Percentiles rank a stretch among this genome's conserved stretches.
phyloP scores from a whole-genome alignment of 2,329 filamentous ascomycete species.

The Hypoxylon rubiginosum region DNA sequence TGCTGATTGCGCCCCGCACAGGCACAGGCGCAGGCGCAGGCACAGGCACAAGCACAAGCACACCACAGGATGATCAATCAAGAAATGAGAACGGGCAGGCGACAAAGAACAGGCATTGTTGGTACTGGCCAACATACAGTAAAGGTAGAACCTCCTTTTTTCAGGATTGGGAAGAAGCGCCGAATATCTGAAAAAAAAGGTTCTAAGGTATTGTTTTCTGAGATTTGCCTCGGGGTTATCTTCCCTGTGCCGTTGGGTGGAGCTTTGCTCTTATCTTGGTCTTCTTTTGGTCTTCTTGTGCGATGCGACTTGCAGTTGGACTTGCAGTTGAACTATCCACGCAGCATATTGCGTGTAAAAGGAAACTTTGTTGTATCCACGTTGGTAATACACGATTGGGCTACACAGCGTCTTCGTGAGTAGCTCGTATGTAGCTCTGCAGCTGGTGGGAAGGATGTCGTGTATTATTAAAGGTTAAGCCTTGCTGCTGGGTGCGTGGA shows the following conservation, averaged over 20 bases:
- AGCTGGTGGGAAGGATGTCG: slow-evolving; percentile 24
- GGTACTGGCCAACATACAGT: slow-evolving; percentile 32
- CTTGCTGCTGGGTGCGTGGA: slow-evolving; percentile 1
- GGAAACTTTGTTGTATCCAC: slow-evolving; percentile 18
- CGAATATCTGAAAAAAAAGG: neutral
- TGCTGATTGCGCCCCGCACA: slow-evolving; percentile 34
- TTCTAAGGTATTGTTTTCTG: neutral
- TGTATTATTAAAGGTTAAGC: slow-evolving; percentile 10
- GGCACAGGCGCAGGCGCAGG: neutral
- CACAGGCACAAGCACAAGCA: neutral
- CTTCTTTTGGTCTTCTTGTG: too few relatives aligned
- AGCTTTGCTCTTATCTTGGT: slow-evolving; percentile 33
- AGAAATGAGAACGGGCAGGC: slow-evolving; percentile 43
- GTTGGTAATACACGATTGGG: slow-evolving; percentile 17
- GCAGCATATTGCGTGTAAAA: slow-evolving; percentile 14
- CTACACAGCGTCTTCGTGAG: neutral
- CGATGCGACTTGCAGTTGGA: slow-evolving; percentile 21
- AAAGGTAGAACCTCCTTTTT: neutral
- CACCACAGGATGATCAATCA: slow-evolving; percentile 41
- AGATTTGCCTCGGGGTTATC: slow-evolving; percentile 22
- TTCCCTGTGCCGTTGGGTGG: slow-evolving; percentile 25
- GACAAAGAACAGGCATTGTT: slow-evolving; percentile 46
- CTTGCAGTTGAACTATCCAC: slow-evolving; percentile 27
- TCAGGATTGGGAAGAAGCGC: neutral
- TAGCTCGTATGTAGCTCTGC: slow-evolving; percentile 3